These are phyloP conservation scores for Panicum virgatum DNA, from an alignment of 202 grass and related monocot species.

Conservation along the genomic window DNA sequence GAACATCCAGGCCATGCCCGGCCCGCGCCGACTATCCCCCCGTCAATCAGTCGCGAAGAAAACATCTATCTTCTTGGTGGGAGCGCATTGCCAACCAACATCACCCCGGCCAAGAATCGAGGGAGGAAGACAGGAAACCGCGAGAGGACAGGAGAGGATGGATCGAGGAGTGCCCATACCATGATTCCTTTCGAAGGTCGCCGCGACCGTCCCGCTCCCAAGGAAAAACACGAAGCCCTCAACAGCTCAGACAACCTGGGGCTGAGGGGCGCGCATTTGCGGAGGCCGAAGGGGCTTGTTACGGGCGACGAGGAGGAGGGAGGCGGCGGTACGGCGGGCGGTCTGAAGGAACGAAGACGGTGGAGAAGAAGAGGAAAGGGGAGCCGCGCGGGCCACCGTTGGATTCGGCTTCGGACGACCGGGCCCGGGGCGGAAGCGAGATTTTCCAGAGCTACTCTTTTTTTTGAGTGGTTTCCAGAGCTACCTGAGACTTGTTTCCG, in stretches of 20 bases:
- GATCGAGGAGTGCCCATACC: not conserved
- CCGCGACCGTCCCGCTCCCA: not conserved
- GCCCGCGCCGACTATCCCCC: not conserved
- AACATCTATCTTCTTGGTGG: not conserved
- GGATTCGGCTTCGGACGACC: not conserved
- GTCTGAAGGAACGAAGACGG: not conserved
- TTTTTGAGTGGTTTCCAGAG: too few species aligned
- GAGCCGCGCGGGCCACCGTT: not conserved
- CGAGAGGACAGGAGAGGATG: not conserved
- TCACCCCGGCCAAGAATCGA: not conserved
- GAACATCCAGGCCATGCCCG: not conserved
- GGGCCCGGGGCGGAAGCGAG: too few species aligned
- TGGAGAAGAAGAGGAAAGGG: not conserved
- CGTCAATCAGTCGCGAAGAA: not conserved
- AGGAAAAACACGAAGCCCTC: not conserved
- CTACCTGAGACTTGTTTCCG: not conserved
- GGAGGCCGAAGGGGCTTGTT: too few species aligned
- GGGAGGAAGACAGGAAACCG: not conserved
- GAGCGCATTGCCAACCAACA: not conserved
- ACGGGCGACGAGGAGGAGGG: too few species aligned
- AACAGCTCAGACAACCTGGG: not conserved
- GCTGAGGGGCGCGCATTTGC: not conserved
- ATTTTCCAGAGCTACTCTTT: too few species aligned
- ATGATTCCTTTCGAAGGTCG: not conserved
- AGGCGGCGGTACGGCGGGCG: not conserved